Evolutionary conservation across 2,329 filamentous ascomycete genomes (phyloP), one percentile per base, ranked within the genome.

Genomic region (Aspergillus bombycis): DNA sequence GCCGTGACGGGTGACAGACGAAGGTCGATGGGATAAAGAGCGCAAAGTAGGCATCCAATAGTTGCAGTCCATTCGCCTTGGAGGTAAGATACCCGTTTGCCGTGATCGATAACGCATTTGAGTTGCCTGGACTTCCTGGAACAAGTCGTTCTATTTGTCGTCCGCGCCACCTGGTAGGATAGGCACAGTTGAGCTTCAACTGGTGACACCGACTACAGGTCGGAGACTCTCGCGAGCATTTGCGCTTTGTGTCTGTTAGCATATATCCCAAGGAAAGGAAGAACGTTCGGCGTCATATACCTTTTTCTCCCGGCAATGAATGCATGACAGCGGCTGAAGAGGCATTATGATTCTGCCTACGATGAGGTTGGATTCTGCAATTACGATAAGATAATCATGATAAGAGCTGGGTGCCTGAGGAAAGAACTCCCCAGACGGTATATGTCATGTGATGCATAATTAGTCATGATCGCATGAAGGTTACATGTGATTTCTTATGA

Each of bases 21-120:
- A 58, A 58, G 28, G 30, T 38, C 11, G 57, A 58, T n/a, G 57
- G 57, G 14, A 58, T 50, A 28, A 58, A 58, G 16, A 58, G 43
- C 1, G 23, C 5, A 28, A 50, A 50, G 21, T 58, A 58, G 8
- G 30, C 43, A 38, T 58, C 57, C 30, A 34, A 11, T 30, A 48
- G 12, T 28, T 50, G 16, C 19, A 54, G 7, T 14, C 50, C 30
- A n/a, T 12, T 14, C 1, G 12, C 50, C 19, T 54, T 32, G 5
- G 50, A 36, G 19, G 16, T 23, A 1, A 54, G 10, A 16, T 23
- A 3, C 11, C 50, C 50, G 7, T 54, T 54, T 14, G 10, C 1
- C 3, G 3, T 3, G n/a, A 54, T 30, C 3, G 2, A 12, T 32
- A 7, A n/a, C 7, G 50, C 4, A 28, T 11, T 8, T 14, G 7